Evolutionary conservation across 805 yeast species (phyloP).

Genomic region (Yamadazyma scolyti): DNA sequence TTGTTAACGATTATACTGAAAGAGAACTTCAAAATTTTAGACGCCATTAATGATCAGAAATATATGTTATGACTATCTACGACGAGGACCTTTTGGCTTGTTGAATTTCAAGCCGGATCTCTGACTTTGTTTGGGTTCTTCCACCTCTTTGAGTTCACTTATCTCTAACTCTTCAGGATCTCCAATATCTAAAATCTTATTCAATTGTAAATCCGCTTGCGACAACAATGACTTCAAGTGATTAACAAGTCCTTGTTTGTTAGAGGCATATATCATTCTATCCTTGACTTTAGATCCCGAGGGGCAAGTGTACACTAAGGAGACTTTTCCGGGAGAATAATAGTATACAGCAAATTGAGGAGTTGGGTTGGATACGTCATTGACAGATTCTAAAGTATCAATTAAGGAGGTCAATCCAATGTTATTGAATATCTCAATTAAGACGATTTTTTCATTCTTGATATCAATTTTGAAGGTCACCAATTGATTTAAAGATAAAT

Average conservation of each 20-base stretch:
- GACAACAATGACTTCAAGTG: constrained; percentile 39
- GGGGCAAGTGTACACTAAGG: constrained; percentile 85
- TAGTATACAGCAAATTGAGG: constrained; percentile 55
- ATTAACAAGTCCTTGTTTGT: constrained; percentile 57
- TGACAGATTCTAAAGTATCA: constrained; percentile 11
- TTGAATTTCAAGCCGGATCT: constrained; percentile 33
- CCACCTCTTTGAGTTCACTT: constrained; percentile 33
- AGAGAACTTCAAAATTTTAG: constrained; percentile 15
- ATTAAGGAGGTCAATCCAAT: constrained; percentile 20
- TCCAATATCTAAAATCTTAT: constrained; percentile 62
- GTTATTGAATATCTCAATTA: constrained; percentile 16
- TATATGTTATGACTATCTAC: constrained; percentile 21
- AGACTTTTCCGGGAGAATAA: constrained; percentile 32
- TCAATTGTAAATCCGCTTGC: constrained; percentile 20
- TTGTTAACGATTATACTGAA: constrained; percentile 23
- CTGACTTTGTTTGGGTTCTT: constrained; percentile 9
- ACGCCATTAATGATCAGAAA: not conserved
- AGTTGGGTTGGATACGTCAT: constrained; percentile 19
- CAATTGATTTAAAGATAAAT: constrained; percentile 19
- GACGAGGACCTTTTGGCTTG: constrained; percentile 72
- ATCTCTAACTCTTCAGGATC: constrained; percentile 67
- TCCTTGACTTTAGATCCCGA: constrained; percentile 85
- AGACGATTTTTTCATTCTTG: constrained; percentile 37
- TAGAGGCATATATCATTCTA: constrained; percentile 89
- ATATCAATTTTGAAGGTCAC: constrained; percentile 51